Percentiles rank a stretch among this genome's conserved stretches.
Conservation (phyloP, 192 early-diverging fungal genomes). For the Mortierella antarctica region DNA sequence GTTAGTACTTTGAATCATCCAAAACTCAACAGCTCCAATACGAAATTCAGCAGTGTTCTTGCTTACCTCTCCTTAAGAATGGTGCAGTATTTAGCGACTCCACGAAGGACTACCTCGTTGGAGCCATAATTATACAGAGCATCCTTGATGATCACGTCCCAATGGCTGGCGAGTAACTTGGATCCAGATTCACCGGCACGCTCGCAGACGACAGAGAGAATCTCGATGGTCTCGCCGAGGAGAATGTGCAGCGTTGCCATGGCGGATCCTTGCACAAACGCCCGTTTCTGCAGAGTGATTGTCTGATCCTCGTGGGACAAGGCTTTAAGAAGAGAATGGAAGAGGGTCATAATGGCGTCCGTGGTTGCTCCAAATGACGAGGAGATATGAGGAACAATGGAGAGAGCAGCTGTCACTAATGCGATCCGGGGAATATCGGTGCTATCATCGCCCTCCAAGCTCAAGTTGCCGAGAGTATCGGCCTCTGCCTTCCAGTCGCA, state of each 20-base stretch:
- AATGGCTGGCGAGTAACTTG: slow-evolving; percentile 33
- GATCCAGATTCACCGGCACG: slow-evolving; percentile 17
- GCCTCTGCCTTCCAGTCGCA: slow-evolving; percentile 64
- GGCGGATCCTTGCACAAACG: slow-evolving; percentile 55
- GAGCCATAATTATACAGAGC: slow-evolving; percentile 52
- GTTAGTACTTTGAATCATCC: not conserved
- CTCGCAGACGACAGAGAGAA: slow-evolving; percentile 46
- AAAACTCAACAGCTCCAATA: not conserved
- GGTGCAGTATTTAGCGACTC: slow-evolving; percentile 58
- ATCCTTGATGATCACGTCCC: slow-evolving; percentile 55
- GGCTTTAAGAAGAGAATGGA: slow-evolving; percentile 50
- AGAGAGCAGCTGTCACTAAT: slow-evolving; percentile 55
- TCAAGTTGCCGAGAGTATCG: slow-evolving; percentile 48
- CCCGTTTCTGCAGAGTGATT: slow-evolving; percentile 34
- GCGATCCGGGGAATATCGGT: slow-evolving; percentile 43
- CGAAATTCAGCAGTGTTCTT: not conserved
- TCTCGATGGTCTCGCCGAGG: slow-evolving; percentile 61
- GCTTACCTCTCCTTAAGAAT: slow-evolving; percentile 45
- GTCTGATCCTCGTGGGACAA: slow-evolving; percentile 42
- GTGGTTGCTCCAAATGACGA: slow-evolving; percentile 37
- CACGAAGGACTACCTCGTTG: slow-evolving; percentile 61
- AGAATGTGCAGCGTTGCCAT: slow-evolving; percentile 59
- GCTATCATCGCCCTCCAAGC: slow-evolving; percentile 28
- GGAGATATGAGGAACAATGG: slow-evolving; percentile 57
- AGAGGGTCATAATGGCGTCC: slow-evolving; percentile 27